A percentile compares a stretch with the other conserved stretches of the same genome.
These are phyloP conservation scores for Cladosporium colombiae DNA, from an alignment of 2,329 filamentous ascomycete genomes.

Conservation along the genomic window DNA sequence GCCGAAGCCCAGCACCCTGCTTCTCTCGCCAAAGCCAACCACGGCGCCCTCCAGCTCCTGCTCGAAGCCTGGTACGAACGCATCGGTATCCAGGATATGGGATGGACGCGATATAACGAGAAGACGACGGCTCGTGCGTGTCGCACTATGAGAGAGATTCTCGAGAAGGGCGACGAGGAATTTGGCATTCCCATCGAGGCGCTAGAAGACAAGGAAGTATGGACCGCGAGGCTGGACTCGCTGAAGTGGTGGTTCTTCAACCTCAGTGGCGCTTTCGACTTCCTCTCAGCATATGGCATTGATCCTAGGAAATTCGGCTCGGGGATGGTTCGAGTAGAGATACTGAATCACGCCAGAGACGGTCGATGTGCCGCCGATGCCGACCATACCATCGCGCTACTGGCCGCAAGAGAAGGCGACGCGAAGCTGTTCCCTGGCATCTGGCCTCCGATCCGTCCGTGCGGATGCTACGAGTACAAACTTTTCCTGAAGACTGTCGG, in stretches of 20 bases:
- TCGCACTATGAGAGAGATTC: background rate
- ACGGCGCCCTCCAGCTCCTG: background rate
- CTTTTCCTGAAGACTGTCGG: background rate
- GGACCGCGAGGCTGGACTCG: background rate
- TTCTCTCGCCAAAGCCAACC: background rate
- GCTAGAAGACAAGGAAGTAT: background rate
- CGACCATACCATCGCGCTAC: background rate
- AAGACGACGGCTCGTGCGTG: background rate
- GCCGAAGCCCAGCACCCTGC: background rate
- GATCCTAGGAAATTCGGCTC: background rate
- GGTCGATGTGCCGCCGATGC: background rate
- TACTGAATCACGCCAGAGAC: background rate
- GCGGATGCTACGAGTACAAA: conserved; percentile 3
- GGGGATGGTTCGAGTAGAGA: background rate
- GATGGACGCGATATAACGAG: conserved; percentile 1
- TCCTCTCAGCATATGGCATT: background rate
- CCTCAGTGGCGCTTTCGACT: background rate
- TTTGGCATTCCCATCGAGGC: background rate
- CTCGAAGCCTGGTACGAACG: background rate
- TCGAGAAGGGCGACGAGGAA: background rate
- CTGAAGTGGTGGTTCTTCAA: background rate
- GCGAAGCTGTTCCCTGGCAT: background rate
- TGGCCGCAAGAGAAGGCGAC: background rate
- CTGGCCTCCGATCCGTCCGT: background rate
- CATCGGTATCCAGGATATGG: background rate